These are phyloP conservation scores for Obba rivulosa DNA, from an alignment of 768 basidiomycete genomes.

Conservation along the genomic window DNA sequence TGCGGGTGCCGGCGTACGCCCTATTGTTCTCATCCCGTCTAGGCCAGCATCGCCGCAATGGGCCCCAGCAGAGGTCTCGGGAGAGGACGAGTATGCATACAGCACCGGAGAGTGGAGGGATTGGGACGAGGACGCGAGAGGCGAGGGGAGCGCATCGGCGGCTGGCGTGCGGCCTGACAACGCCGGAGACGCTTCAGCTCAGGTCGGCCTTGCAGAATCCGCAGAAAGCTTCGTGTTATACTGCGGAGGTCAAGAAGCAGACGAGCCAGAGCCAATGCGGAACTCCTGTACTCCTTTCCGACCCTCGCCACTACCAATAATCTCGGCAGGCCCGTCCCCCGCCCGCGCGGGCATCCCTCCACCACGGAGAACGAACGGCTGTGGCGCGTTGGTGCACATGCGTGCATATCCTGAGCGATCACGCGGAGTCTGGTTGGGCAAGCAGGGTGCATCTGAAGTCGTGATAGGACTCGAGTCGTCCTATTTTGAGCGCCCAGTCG, in stretches of 20 bases:
- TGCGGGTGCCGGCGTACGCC: conserved; percentile 6
- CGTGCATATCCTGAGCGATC: conserved; percentile 47
- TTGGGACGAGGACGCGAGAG: conserved; percentile 7
- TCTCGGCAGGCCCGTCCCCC: conserved; percentile 16
- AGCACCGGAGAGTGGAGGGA: conserved; percentile 14
- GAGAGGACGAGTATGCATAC: conserved; percentile 15
- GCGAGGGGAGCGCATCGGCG: conserved; percentile 1
- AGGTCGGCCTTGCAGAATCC: no score
- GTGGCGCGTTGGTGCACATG: conserved; percentile 57
- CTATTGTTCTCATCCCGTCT: conserved; percentile 9
- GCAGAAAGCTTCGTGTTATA: conserved; percentile 9
- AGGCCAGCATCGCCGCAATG: background rate
- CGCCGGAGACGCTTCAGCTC: conserved; percentile 9
- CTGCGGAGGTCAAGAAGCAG: conserved; percentile 14
- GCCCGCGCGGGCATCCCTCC: conserved; percentile 11
- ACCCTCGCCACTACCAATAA: conserved; percentile 34
- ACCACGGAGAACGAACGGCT: conserved; percentile 43
- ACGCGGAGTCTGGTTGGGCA: conserved; percentile 55
- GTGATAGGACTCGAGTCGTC: conserved; percentile 51
- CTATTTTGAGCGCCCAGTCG: conserved; percentile 50
- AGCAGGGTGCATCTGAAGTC: conserved; percentile 42
- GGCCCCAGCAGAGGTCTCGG: conserved; percentile 6
- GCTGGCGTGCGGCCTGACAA: conserved; percentile 13
- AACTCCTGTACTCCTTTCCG: conserved; percentile 19
- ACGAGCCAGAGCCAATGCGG: conserved; percentile 6